Evolutionary conservation across 2,329 filamentous ascomycete genomes (phyloP), one percentile per base, ranked within the genome.

Genomic region (Rachicladosporium sp.): DNA sequence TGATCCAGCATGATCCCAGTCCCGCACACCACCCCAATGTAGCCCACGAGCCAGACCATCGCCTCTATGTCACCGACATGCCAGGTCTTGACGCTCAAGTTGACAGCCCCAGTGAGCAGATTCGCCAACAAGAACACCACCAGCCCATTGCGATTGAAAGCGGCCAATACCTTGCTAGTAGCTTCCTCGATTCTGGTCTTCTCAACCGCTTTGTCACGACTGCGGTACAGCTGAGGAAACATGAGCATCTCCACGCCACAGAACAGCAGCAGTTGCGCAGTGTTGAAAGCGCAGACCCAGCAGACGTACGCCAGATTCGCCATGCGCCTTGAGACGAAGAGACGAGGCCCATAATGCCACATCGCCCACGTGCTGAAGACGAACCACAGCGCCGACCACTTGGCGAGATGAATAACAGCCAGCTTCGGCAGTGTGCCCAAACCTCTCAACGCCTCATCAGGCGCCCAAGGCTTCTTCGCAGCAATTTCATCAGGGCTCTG

Each of bases 291-390:
- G n/a, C 79, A 73, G 6, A 93, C 81, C 87, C 89, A 96, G 33
- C 94, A 68, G 33, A 96, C 74, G 58, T 98, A 98, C 0, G 91
- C 87, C 46, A 95, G 70, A 54, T 98, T 98, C 6, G 89, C 91
- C 42, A 96, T 68, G 1, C 91, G 80, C 12, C 91, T 80, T 4
- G 91, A 96, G 6, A 95, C 86, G 10, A 70, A 70, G 21, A 93
- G 68, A 5, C 77, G 77, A 29, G 86, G 70, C 4, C 86, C 87
- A 47, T 81, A 80, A 54, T 80, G 80, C 55, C 56, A 59, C 50
- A 71, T 74, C 1, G 82, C 86, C 29, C 76, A 72, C 19, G 86
- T 51, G 37, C 74, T 66, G 62, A 87, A 94, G 9, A 93, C 66
- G 0, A 65, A 62, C 85, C 87, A 95, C 36, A 78, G 60, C 1